Evolutionary conservation across 768 basidiomycete genomes (phyloP), one percentile per base, ranked within the genome.

Genomic region (Boletus reticulatus): DNA sequence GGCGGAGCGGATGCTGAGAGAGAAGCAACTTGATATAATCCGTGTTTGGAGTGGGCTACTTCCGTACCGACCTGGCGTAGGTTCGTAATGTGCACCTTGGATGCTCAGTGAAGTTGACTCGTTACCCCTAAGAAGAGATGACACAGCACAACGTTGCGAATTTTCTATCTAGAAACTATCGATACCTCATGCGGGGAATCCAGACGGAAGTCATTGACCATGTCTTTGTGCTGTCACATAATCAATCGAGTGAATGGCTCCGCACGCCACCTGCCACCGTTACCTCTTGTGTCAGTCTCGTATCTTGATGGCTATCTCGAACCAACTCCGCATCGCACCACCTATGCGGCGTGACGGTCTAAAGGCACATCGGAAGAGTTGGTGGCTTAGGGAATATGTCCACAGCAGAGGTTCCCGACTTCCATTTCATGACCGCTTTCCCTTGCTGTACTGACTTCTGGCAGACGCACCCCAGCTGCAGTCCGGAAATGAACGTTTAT

Each of bases 1-100:
- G 76, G 55, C 38, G 85, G 67, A 72, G 73, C 61, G 65, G 72
- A 57, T 64, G 67, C 53, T 61, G 34, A 27, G 20, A 52, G 50
- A 32, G 61, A 53, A 37, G 60, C 57, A 22, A 60, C 60, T 37
- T 72, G 52, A 68, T 57, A 53, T 59, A 37, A 29, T 32, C 12
- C 50, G 13, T 27, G 27, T 27, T 27, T 29, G 44, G 22, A 14
- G 47, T 52, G 52, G 38, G 38, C 4, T 39, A 37, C 17, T 43
- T 45, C 44, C 10, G 24, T 8, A 27, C 39, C 19, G 27, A 38
- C 50, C 31, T 36, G 55, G 48, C 49, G 27, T 70, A 70, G 60
- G 67, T 72, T 65, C 27, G 62, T 64, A 24, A 57, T 61, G 36
- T 52, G 29, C 17, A 36, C 39, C 20, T 37, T 43, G 52, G 13